These are phyloP conservation scores for Epichloe bromicola DNA, from an alignment of 2,329 filamentous ascomycete genomes.

Conservation along the genomic window DNA sequence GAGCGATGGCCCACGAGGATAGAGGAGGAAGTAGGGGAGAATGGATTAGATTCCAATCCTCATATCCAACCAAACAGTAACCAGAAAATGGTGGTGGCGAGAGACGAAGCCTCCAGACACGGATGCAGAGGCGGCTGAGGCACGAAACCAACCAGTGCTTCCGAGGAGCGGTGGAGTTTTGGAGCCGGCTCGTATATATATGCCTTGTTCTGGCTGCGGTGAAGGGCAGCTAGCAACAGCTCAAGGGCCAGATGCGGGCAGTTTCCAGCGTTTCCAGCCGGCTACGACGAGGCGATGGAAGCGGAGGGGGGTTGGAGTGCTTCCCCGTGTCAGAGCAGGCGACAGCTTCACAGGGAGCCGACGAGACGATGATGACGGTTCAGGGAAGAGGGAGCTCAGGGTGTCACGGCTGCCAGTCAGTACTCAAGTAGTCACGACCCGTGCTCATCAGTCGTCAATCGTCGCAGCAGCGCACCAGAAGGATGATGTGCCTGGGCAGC, in stretches of 20 bases:
- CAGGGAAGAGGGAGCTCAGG: slow-evolving; percentile 3
- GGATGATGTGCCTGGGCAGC: slow-evolving; percentile 1
- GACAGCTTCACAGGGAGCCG: not conserved
- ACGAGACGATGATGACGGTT: not conserved
- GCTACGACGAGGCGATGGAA: not conserved
- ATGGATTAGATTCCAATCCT: not conserved
- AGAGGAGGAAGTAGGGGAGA: not conserved
- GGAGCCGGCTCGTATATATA: not conserved
- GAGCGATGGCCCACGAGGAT: not conserved
- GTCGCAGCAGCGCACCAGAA: slow-evolving; percentile 2
- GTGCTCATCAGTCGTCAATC: not conserved
- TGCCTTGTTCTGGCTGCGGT: not conserved
- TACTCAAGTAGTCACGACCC: slow-evolving; percentile 4
- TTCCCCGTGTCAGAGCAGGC: not conserved
- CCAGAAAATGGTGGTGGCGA: not conserved
- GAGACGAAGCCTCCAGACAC: not conserved
- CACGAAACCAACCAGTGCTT: not conserved
- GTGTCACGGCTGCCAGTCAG: slow-evolving; percentile 4
- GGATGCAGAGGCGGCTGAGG: not conserved
- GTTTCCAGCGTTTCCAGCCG: not conserved
- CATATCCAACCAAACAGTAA: not conserved
- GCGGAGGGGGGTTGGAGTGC: not conserved
- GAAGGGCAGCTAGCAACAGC: not conserved
- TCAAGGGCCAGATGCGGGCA: not conserved
- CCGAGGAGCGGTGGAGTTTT: not conserved